A percentile compares a stretch with the other conserved stretches of the same genome.
phyloP scores from a whole-genome alignment of 192 early-diverging fungal species.

The Chytriomyces confervae region DNA sequence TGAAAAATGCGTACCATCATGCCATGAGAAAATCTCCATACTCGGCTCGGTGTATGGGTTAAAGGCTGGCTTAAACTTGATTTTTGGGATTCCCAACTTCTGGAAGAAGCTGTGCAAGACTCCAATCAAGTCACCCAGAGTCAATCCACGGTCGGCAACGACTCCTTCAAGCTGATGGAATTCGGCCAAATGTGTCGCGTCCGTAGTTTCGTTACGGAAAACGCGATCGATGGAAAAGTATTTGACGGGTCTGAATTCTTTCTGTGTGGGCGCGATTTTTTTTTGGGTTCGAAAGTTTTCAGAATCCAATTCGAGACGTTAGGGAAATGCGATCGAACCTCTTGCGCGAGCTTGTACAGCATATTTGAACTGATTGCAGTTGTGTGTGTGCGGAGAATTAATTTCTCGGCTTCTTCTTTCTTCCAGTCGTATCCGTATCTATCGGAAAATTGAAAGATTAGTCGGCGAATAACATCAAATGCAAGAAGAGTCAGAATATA shows the following conservation, averaged over 20 bases:
- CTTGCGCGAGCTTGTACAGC: conserved; percentile 89
- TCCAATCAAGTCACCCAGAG: conserved; percentile 95
- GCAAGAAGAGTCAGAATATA: conserved; percentile 11
- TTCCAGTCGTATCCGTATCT: conserved; percentile 92
- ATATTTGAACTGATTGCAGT: conserved; percentile 91
- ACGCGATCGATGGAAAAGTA: conserved; percentile 99
- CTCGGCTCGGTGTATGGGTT: conserved; percentile 99
- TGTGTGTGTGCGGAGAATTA: conserved; percentile 96
- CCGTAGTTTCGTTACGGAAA: conserved; percentile 96
- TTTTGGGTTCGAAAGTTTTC: not conserved
- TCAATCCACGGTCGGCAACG: conserved; percentile 93
- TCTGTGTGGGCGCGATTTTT: conserved; percentile 7
- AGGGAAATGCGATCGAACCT: conserved; percentile 25
- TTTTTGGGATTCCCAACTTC: conserved; percentile 86
- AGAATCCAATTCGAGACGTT: conserved; percentile 35
- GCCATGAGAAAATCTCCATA: conserved; percentile 99
- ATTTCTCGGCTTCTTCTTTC: conserved; percentile 86
- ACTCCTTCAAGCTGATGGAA: conserved; percentile 99
- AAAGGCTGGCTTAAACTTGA: conserved; percentile 99
- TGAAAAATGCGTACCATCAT: conserved; percentile 61
- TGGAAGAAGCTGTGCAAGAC: conserved; percentile 95
- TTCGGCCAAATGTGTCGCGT: conserved; percentile 98
- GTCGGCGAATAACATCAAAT: not conserved
- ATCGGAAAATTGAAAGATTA: not conserved
- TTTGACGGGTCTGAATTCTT: conserved; percentile 90